Evolutionary conservation across 257 asterid species (phyloP).

Genomic region (Anisodus tanguticus): DNA sequence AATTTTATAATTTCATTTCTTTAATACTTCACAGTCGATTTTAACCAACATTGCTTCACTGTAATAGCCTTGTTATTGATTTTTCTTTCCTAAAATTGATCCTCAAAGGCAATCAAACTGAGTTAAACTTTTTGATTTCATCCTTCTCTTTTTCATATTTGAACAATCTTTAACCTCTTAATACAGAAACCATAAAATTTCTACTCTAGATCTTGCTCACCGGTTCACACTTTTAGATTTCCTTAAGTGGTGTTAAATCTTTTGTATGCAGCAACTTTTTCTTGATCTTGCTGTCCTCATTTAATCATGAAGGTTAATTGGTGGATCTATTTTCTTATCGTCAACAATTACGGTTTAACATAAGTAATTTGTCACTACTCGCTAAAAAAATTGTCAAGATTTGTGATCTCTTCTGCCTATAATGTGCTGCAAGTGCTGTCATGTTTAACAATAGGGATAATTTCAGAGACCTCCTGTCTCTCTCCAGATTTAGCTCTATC

Average conservation of each 20-base stretch:
- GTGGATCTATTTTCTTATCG: not conserved
- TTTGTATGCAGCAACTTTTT: not conserved
- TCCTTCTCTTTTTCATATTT: not conserved
- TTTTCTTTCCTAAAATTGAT: not conserved
- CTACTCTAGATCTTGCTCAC: not conserved
- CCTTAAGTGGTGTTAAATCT: not conserved
- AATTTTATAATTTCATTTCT: not conserved
- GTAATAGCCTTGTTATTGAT: not conserved
- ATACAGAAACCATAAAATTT: not conserved
- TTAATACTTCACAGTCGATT: not conserved
- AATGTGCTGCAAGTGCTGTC: constrained; percentile 1
- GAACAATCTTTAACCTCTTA: not conserved
- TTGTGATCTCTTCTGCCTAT: constrained; percentile 13
- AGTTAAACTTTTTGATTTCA: not conserved
- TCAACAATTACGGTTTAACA: not conserved
- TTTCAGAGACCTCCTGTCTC: too few species aligned
- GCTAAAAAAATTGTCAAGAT: not conserved
- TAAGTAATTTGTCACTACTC: not conserved
- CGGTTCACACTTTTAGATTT: not conserved
- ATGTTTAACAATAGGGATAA: not conserved
- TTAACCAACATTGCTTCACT: not conserved
- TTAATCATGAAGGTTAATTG: not conserved
- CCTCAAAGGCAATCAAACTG: not conserved
- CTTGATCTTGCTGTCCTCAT: constrained; percentile 10
- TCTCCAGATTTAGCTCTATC: too few species aligned